These are phyloP conservation scores for Auricularia sp. DNA, from an alignment of 768 basidiomycete genomes.

Conservation along the genomic window DNA sequence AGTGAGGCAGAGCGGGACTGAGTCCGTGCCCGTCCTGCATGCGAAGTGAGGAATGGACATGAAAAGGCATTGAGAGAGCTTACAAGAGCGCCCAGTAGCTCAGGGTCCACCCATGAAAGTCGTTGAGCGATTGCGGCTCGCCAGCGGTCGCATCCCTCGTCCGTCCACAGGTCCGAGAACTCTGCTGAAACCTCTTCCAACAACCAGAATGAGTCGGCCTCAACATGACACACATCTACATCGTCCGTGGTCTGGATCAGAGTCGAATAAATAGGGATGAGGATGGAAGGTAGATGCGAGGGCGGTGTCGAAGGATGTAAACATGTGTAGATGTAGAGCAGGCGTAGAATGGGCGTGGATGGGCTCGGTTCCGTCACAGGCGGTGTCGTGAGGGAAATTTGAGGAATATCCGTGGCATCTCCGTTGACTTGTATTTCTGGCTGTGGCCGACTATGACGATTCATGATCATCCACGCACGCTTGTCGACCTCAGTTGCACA, in stretches of 20 bases:
- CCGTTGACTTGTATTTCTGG: conserved; percentile 4
- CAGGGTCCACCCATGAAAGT: conserved; percentile 51
- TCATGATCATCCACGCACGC: conserved; percentile 33
- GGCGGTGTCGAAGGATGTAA: conserved; percentile 66
- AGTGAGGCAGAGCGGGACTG: conserved; percentile 65
- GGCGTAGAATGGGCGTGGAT: conserved; percentile 45
- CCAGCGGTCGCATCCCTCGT: conserved; percentile 53
- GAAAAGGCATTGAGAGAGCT: conserved; percentile 10
- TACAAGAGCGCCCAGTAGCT: conserved; percentile 53
- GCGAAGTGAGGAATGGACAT: background rate
- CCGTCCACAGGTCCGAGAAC: conserved; percentile 63
- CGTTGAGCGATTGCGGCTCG: conserved; percentile 52
- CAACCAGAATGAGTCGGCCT: conserved; percentile 78
- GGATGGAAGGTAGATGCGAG: conserved; percentile 56
- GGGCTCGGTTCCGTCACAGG: conserved; percentile 46
- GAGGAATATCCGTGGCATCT: conserved; percentile 11
- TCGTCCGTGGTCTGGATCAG: conserved; percentile 52
- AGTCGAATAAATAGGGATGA: conserved; percentile 59
- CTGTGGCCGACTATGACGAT: conserved; percentile 7
- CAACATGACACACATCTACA: conserved; percentile 53
- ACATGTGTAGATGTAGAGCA: conserved; percentile 60
- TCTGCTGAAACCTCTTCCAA: conserved; percentile 68
- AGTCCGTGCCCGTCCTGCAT: conserved; percentile 51
- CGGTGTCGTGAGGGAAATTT: conserved; percentile 30
- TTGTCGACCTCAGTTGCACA: conserved; percentile 45